phyloP scores from a whole-genome alignment of 169 alveolate genomes.

The Plasmodium billcollinsi region DNA sequence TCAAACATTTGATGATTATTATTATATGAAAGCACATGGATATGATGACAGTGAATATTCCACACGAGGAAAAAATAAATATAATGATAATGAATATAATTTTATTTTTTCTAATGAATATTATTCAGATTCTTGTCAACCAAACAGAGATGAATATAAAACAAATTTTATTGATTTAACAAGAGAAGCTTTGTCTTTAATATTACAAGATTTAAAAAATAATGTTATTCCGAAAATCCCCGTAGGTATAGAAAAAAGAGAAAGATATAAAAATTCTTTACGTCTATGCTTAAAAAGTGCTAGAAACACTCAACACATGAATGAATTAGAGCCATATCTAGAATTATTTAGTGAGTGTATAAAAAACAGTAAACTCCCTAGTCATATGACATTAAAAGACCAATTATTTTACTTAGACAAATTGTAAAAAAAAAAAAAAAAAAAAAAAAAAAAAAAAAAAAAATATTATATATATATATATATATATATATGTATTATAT shows the following conservation, averaged over 20 bases:
- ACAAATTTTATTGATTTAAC: conserved; percentile 66
- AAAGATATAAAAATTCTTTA: conserved; percentile 52
- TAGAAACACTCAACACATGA: conserved; percentile 38
- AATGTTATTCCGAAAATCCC: conserved; percentile 69
- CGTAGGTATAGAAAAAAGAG: conserved; percentile 70
- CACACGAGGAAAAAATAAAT: conserved; percentile 5
- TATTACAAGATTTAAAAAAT: conserved; percentile 59
- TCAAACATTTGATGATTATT: conserved; percentile 31
- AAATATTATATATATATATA: no score
- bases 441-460: background rate
- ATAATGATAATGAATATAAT: conserved; percentile 28
- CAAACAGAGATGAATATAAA: conserved; percentile 38
- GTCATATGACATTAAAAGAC: conserved; percentile 58
- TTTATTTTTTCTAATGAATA: conserved; percentile 43
- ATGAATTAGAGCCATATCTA: conserved; percentile 66
- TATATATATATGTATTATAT: no score
- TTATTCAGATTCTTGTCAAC: conserved; percentile 37
- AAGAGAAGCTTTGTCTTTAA: conserved; percentile 64
- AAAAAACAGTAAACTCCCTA: conserved; percentile 46
- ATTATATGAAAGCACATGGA: conserved; percentile 11
- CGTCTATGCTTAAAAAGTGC: conserved; percentile 72
- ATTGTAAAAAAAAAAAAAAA: conserved; percentile 9
- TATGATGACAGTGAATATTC: conserved; percentile 38
- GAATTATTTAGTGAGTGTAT: conserved; percentile 72
- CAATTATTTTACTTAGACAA: conserved; percentile 65